These are phyloP conservation scores for Iberis amara DNA, from an alignment of 441 rosid species.

Conservation along the genomic window DNA sequence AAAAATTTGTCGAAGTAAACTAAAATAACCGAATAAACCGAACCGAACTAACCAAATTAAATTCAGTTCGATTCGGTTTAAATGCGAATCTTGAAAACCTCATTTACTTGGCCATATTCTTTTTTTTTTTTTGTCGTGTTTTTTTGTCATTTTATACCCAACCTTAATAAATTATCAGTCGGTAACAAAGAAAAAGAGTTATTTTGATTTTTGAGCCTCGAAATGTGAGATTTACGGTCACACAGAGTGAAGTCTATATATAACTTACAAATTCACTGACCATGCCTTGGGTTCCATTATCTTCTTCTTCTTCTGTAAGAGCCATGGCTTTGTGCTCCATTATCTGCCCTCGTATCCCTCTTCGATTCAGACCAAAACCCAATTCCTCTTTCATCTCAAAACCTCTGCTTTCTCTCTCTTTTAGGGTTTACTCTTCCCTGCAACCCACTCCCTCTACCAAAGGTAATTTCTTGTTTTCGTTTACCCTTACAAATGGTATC, in stretches of 20 bases:
- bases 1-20: too few species aligned
- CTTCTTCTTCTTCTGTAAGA: conserved; percentile 35
- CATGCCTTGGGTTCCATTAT: conserved; percentile 21
- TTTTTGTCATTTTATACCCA: too few species aligned
- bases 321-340: conserved; percentile 57
- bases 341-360: conserved; percentile 52
- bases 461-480: conserved; percentile 29
- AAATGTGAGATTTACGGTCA: conserved; percentile 21
- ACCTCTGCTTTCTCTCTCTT: conserved; percentile 30
- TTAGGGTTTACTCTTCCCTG: conserved; percentile 45
- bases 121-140: too few species aligned
- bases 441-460: conserved; percentile 36
- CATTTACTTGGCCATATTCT: too few species aligned
- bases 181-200: background rate
- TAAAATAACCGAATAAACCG: too few species aligned
- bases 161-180: too few species aligned
- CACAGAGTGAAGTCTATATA: conserved; percentile 10
- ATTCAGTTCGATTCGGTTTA: too few species aligned
- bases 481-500: conserved; percentile 2
- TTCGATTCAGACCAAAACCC: conserved; percentile 37
- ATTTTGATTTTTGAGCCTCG: conserved; percentile 14
- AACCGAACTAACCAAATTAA: too few species aligned
- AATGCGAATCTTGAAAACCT: too few species aligned
- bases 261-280: conserved; percentile 11
- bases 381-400: conserved; percentile 32